Base-by-base conservation (phyloP, 2,329 filamentous ascomycete species). In the Ascochyta koolunga region DNA sequence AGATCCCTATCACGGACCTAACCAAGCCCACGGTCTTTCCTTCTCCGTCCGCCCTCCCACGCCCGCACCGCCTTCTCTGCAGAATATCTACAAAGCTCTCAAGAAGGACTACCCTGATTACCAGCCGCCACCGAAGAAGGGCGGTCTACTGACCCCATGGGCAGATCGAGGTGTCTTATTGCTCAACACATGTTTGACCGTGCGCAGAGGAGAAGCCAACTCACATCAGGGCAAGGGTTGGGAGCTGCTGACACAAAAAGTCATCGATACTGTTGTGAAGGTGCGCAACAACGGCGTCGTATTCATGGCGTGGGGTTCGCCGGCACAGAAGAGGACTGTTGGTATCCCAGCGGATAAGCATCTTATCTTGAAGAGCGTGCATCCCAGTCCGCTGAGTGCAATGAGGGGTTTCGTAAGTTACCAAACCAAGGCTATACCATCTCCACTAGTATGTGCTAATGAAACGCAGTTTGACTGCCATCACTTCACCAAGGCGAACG, bases 1-100 rank as follows among this genome's bases (percentile, higher is more conserved):
- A 79, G 95, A 99, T 73, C 95, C 95, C 2, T 99, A 99, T 76
- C 95, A 99, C 80, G 96, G 96, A 74, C 76, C 86, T 73, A 96
- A 96, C 76, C 95, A 99, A 81, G 95, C 95, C 44, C 95, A 98
- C 75, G 95, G 95, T 37, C 87, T 99, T 54, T 93, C 90, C 72
- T 99, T 99, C 82, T 96, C 91, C 41, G 93, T 98, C 50, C 90
- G 90, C 9, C 88, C 93, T 3, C 95, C 95, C 0, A 96, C 91
- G 0, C 85, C 86, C 4, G 91, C 93, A 1, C 95, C 95, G 0
- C 93, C 93, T 0, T 96, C 91, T 1, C 86, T 99, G 15, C 86
- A 86, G 66, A 99, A 99, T 78, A 97, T 99, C 79, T 99, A 96
- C 81, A 92, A 83, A 37, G 89, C 87, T 10, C 85, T 99, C 51